Base-by-base conservation (phyloP, 75 land plant species). In the Selaginella moellendorffii region DNA sequence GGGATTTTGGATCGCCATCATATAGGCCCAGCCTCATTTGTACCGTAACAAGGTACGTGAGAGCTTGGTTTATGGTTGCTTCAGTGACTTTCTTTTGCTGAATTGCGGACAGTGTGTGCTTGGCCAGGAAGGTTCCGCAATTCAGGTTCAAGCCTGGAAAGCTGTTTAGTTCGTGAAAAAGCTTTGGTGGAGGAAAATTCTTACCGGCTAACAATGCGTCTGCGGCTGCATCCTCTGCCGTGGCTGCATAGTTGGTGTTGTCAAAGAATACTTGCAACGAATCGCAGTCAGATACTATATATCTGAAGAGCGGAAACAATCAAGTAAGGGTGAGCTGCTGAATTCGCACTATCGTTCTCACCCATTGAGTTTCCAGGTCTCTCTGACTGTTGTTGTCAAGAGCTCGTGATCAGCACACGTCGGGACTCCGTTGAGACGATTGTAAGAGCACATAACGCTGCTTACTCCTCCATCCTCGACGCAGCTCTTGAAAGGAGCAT, bases 401-500 rank as follows among this genome's bases (percentile, higher is more conserved):
- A 92, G 82, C 56, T 81, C 63, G 52, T 63, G 58, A 66, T 92
- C 82, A 0, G 95, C 90, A 68, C 97, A 92, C 25, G 74, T 70
- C 0, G 97, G 97, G 24, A 92, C 76, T 0, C 85, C 88, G 63
- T 87, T 87, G 29, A 87, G 76, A 2, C 66, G 68, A 61, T 87
- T 87, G 64, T 84, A 87, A 5, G 91, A 86, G 51, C 91, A 87
- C 91, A 87, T 87, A 52, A 87, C 71, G 20, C 88, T 74, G 63
- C 76, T 79, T 10, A 79, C 81, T n/a, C 63, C 61, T 0, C 82
- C 91, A 27, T 84, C 74, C 30, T 77, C 63, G 2, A 84, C 75
- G 26, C 91, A 87, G 46, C 85, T 84, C 74, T 73, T 65, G 81
- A 87, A 87, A 8, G 91, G 91, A 0, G 91, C 87, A 64, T 87